Conservation (phyloP, 768 basidiomycete species). For the Leccinum rimulosum region DNA sequence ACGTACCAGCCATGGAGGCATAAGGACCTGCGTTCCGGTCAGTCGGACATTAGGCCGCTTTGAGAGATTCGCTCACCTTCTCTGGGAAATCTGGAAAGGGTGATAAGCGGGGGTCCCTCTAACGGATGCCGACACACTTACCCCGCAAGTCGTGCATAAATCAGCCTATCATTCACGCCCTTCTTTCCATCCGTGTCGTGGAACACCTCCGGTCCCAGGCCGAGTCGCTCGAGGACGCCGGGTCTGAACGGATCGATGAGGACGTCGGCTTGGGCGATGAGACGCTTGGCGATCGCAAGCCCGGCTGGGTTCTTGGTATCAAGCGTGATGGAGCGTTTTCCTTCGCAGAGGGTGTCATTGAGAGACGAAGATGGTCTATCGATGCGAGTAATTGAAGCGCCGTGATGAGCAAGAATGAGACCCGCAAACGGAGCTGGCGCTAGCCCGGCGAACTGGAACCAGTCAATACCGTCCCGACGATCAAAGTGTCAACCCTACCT, state of each 20-base stretch:
- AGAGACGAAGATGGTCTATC: slow-evolving; percentile 53
- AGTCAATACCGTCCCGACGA: background rate
- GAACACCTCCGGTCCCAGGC: slow-evolving; percentile 74
- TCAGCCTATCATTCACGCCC: slow-evolving; percentile 59
- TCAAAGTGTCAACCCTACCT: slow-evolving; percentile 29
- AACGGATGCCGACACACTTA: slow-evolving; percentile 34
- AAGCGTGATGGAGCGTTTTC: slow-evolving; percentile 74
- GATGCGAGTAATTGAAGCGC: slow-evolving; percentile 72
- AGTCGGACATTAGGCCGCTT: slow-evolving; percentile 11
- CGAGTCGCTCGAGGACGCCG: slow-evolving; percentile 76
- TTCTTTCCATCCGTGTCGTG: slow-evolving; percentile 42
- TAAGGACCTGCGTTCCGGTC: slow-evolving; percentile 50
- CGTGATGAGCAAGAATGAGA: slow-evolving; percentile 74
- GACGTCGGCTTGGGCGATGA: slow-evolving; percentile 70
- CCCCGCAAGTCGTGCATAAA: slow-evolving; percentile 79
- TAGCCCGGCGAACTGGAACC: slow-evolving; percentile 68
- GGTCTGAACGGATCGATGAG: slow-evolving; percentile 84
- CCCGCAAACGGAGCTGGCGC: slow-evolving; percentile 83
- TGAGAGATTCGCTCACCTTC: slow-evolving; percentile 41
- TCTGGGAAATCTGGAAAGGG: slow-evolving; percentile 51
- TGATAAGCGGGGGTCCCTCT: background rate
- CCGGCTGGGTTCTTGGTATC: slow-evolving; percentile 65
- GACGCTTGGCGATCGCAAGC: slow-evolving; percentile 48
- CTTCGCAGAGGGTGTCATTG: slow-evolving; percentile 58
- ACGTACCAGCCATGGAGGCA: slow-evolving; percentile 72